Percentiles rank a stretch among this genome's conserved stretches.
phyloP scores from a whole-genome alignment of 2,329 filamentous ascomycete species.

The Calonectria ilicicola region DNA sequence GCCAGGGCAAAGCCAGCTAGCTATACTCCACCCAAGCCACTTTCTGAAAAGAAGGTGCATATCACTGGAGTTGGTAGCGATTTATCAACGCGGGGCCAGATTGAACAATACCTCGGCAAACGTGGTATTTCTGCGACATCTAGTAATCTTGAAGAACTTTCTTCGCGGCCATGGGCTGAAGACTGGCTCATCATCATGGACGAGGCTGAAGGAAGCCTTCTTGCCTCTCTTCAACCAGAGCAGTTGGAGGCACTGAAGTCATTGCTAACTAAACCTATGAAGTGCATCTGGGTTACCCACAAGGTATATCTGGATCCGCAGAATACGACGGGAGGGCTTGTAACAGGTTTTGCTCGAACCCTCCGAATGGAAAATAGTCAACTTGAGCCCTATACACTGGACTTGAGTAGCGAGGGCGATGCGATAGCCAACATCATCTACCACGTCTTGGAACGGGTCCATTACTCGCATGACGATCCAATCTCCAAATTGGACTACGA shows the following conservation, averaged over 20 bases:
- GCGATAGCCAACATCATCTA: slow-evolving; percentile 22
- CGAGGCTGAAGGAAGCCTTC: background rate
- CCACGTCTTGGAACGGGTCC: slow-evolving; percentile 31
- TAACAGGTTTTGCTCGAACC: slow-evolving; percentile 38
- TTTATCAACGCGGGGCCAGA: background rate
- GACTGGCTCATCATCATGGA: background rate
- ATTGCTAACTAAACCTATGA: slow-evolving; percentile 30
- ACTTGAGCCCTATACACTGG: slow-evolving; percentile 36
- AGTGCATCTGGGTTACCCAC: slow-evolving; percentile 37
- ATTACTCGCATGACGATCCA: slow-evolving; percentile 36
- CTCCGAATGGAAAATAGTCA: slow-evolving; percentile 35
- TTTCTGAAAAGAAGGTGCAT: background rate
- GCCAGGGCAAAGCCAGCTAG: slow-evolving; percentile 30
- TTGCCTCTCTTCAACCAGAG: slow-evolving; percentile 28
- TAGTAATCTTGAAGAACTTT: background rate
- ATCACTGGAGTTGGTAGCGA: background rate
- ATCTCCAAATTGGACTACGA: slow-evolving; percentile 39
- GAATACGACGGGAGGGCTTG: slow-evolving; percentile 35
- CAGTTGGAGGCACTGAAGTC: slow-evolving; percentile 32
- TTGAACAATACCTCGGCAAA: background rate
- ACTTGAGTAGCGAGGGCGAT: slow-evolving; percentile 33
- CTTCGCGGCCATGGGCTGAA: background rate
- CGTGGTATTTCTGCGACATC: background rate
- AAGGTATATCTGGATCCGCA: slow-evolving; percentile 38
- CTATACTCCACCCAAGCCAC: slow-evolving; percentile 4